phyloP scores from a whole-genome alignment of 768 basidiomycete species.

The Macrolepiota fuliginosa region DNA sequence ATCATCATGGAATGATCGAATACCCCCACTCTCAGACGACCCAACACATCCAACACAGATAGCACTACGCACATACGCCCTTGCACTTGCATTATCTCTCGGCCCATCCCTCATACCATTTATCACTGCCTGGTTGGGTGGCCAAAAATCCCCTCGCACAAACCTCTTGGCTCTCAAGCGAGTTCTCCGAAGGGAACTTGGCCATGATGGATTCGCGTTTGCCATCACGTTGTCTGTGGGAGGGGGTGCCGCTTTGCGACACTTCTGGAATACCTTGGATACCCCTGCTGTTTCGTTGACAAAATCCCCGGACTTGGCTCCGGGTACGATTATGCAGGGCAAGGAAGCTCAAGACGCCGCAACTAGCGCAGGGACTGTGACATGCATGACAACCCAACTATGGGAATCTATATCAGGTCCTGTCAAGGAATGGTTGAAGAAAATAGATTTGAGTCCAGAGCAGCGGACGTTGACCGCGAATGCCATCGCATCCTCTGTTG shows the following conservation, averaged over 20 bases:
- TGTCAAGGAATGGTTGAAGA: conserved; percentile 12
- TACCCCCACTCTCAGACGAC: conserved; percentile 31
- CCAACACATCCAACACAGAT: conserved; percentile 53
- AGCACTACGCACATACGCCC: conserved; percentile 63
- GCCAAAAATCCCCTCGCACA: conserved; percentile 20
- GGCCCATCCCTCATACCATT: conserved; percentile 62
- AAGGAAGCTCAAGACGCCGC: background rate
- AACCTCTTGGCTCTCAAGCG: conserved; percentile 27
- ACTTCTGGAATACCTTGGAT: conserved; percentile 32
- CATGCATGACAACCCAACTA: background rate
- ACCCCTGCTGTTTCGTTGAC: background rate
- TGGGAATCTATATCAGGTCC: conserved; percentile 12
- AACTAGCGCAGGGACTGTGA: background rate
- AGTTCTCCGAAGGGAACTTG: conserved; percentile 55
- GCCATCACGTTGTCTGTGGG: conserved; percentile 63
- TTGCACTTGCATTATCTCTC: conserved; percentile 64
- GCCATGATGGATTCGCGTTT: conserved; percentile 64
- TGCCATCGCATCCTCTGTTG: conserved; percentile 52
- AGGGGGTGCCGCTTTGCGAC: conserved; percentile 56
- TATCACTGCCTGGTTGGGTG: conserved; percentile 22
- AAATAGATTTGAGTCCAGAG: conserved; percentile 29
- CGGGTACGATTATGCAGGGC: background rate
- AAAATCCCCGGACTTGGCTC: background rate
- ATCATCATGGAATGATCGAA: conserved; percentile 18
- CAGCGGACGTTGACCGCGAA: conserved; percentile 62